phyloP scores from a whole-genome alignment of 208 protist genomes.

The Crithidia fasciculata region DNA sequence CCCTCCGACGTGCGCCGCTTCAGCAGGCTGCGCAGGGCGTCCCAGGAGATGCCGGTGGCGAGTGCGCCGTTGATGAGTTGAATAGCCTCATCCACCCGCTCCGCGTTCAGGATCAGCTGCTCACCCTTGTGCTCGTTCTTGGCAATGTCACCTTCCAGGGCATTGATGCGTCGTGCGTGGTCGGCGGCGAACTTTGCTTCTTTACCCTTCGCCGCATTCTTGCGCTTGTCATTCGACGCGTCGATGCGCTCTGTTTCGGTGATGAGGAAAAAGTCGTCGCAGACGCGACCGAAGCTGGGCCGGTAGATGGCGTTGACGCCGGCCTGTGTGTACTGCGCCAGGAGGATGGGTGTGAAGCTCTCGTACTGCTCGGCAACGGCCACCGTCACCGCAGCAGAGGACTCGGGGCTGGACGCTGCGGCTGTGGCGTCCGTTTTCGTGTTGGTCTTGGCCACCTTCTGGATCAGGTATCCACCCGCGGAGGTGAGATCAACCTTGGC shows the following conservation, averaged over 20 bases:
- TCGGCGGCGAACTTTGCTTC: conserved; percentile 91
- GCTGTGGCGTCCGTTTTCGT: neutral
- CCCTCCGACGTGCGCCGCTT: conserved; percentile 87
- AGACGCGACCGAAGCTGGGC: conserved; percentile 88
- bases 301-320: conserved; percentile 50
- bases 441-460: conserved; percentile 12
- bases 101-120: conserved; percentile 85
- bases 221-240: conserved; percentile 80
- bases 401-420: neutral
- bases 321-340: conserved; percentile 76
- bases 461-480: conserved; percentile 70
- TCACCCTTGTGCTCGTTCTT: conserved; percentile 77
- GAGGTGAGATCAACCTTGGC: conserved; percentile 41
- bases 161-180: conserved; percentile 86
- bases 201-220: conserved; percentile 82
- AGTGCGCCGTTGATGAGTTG: conserved; percentile 84
- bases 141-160: conserved; percentile 67
- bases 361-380: conserved; percentile 68
- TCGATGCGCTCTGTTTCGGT: conserved; percentile 91
- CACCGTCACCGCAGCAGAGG: conserved; percentile 12
- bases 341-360: conserved; percentile 92
- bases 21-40: conserved; percentile 69
- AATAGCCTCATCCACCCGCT: conserved; percentile 92
- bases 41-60: conserved; percentile 88
- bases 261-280: conserved; percentile 94